phyloP scores from a whole-genome alignment of 371 early-diverging fungal species.

The Funneliformis caledonium region DNA sequence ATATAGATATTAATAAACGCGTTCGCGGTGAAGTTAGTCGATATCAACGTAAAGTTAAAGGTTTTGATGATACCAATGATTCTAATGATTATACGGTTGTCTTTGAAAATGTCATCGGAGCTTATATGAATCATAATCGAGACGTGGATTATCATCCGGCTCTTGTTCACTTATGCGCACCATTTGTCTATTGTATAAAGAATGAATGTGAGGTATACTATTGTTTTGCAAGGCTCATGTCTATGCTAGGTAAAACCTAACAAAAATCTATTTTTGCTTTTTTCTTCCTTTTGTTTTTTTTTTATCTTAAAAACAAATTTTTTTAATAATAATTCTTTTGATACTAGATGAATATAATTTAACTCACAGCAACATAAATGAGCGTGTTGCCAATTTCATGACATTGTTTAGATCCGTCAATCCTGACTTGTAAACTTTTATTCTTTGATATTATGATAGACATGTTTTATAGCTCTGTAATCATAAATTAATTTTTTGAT shows the following conservation, averaged over 20 bases:
- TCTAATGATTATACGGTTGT: conserved; percentile 43
- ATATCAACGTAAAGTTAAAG: conserved; percentile 64
- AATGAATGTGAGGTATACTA: conserved; percentile 82
- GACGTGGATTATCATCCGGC: conserved; percentile 78
- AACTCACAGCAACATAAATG: conserved; percentile 61
- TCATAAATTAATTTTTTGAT: background rate
- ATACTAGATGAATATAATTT: conserved; percentile 61
- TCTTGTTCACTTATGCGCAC: conserved; percentile 82
- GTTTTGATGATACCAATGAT: conserved; percentile 44
- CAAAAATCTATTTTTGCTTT: too few relatives aligned
- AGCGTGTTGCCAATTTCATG: conserved; percentile 80
- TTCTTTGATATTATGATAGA: conserved; percentile 41
- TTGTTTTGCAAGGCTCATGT: conserved; percentile 78
- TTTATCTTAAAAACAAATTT: background rate
- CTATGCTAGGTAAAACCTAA: conserved; percentile 61
- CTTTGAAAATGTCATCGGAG: conserved; percentile 84
- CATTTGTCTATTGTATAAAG: conserved; percentile 76
- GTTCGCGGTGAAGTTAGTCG: conserved; percentile 87
- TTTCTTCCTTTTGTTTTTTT: background rate
- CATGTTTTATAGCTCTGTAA: background rate
- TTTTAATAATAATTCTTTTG: background rate
- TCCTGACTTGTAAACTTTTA: conserved; percentile 68
- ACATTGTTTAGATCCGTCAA: conserved; percentile 75
- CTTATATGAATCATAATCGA: conserved; percentile 74
- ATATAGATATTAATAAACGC: conserved; percentile 77